Evolutionary conservation across 2,329 filamentous ascomycete species (phyloP), one percentile per base, ranked within the genome.

Genomic region (Aspergillus ibericus): DNA sequence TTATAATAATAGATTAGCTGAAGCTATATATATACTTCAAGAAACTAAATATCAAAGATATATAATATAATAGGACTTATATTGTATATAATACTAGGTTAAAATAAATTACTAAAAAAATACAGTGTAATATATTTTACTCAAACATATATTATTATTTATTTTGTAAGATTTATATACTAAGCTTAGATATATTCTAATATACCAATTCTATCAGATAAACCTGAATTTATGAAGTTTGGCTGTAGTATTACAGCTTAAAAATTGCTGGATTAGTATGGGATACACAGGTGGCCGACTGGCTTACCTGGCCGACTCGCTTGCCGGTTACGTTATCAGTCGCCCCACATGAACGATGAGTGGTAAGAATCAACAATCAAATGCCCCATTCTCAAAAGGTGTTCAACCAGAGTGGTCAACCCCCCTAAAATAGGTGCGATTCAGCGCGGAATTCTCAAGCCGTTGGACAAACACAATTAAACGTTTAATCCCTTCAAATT

Each of bases 101-200:
- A 36, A 36, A 10, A 2, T 52, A 36, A 36, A 52, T 52, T 52
- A 52, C 49, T n/a, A 10, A 10, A 35, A 35, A 36, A 36, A 52
- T 52, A 52, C 29, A 52, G 36, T n/a, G 49, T 52, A 52, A 52
- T 52, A 36, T 52, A 52, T 52, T 4, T 52, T 52, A 52, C 49
- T 25, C 2, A 15, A 36, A 36, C 16, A 52, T 52, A 52, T 52
- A 52, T 12, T 18, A n/a, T 18, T 52, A 36, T 52, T 16, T 36
- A 18, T 52, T 18, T 13, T 38, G 12, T 52, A 36, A 35, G 1
- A 36, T 52, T 52, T 36, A 3, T 18, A 52, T 8, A 36, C 7
- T 5, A 35, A 36, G 27, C 2, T 52, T 16, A 36, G n/a, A 18
- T 52, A 16, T 36, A 36, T 15, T 18, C 22, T 52, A 4, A 52